These are phyloP conservation scores for Poa annua DNA, from an alignment of 176 grass and related monocot species.

Conservation along the genomic window DNA sequence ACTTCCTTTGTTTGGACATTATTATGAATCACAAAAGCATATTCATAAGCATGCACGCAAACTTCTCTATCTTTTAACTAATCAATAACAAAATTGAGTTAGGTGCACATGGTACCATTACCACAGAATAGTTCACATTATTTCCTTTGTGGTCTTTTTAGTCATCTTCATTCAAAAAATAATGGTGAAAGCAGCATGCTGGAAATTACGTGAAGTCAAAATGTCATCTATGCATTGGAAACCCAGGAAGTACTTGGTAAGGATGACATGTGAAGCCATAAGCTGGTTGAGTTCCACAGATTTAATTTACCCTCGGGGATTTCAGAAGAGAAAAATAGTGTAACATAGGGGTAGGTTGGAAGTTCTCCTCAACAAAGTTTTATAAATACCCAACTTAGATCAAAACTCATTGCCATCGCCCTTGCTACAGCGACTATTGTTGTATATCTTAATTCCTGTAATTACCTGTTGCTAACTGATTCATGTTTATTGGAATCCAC, in stretches of 20 bases:
- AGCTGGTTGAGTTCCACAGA: neutral
- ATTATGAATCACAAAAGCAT: neutral
- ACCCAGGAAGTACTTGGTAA: neutral
- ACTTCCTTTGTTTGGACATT: neutral
- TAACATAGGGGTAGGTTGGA: neutral
- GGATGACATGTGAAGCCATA: constrained; percentile 5
- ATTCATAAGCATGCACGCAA: neutral
- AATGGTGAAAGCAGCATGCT: neutral
- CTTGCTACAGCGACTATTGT: neutral
- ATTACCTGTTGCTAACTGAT: neutral
- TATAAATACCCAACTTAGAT: constrained; percentile 3
- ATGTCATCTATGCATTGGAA: neutral
- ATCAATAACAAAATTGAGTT: neutral
- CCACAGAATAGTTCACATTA: neutral
- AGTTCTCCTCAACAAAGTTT: neutral
- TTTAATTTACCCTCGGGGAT: neutral
- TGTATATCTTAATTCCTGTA: neutral
- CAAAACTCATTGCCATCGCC: neutral
- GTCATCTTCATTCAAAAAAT: constrained; percentile 10
- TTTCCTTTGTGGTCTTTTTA: neutral
- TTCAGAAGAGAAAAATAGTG: neutral
- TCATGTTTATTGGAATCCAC: neutral
- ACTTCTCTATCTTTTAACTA: neutral
- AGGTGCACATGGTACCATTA: neutral
- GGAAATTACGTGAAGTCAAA: neutral